phyloP scores from a whole-genome alignment of 495 filamentous ascomycete genomes.

The Aspergillus egyptiacus region DNA sequence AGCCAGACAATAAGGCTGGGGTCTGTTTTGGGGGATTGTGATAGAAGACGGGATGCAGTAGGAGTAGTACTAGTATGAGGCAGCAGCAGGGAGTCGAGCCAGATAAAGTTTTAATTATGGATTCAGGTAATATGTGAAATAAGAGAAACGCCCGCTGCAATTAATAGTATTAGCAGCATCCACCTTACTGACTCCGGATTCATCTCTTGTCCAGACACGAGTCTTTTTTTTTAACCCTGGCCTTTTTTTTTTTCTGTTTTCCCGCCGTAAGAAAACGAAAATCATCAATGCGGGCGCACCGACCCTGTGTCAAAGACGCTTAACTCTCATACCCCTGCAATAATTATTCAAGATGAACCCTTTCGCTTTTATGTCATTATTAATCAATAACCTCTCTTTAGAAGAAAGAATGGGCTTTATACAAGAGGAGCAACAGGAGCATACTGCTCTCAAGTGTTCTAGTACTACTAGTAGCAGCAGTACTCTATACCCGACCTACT shows the following conservation, averaged over 20 bases:
- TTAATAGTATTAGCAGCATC: not conserved
- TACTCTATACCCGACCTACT: no score
- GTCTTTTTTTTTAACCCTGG: not conserved
- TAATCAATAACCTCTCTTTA: no score
- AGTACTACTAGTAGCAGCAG: no score
- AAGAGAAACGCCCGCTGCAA: conserved; percentile 1
- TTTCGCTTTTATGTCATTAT: no score
- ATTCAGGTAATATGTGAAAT: conserved; percentile 10
- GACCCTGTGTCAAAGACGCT: not conserved
- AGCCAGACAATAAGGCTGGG: not conserved
- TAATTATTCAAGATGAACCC: not conserved
- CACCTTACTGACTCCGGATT: conserved; percentile 4
- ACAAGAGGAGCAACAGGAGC: no score
- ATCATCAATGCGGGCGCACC: conserved; percentile 8
- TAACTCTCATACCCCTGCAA: not conserved
- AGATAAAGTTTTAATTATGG: conserved; percentile 6
- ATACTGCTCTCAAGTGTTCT: no score
- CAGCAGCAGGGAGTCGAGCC: conserved; percentile 2
- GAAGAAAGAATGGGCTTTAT: no score
- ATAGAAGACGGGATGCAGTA: no score
- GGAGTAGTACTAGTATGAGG: no score
- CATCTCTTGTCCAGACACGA: conserved; percentile 7
- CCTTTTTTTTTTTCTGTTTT: conserved; percentile 13
- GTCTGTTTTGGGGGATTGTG: not conserved
- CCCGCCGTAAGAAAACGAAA: conserved; percentile 20